Evolutionary conservation across 2,329 filamentous ascomycete species (phyloP), one percentile per base, ranked within the genome.

Genomic region (Coniochaeta pulveracea): DNA sequence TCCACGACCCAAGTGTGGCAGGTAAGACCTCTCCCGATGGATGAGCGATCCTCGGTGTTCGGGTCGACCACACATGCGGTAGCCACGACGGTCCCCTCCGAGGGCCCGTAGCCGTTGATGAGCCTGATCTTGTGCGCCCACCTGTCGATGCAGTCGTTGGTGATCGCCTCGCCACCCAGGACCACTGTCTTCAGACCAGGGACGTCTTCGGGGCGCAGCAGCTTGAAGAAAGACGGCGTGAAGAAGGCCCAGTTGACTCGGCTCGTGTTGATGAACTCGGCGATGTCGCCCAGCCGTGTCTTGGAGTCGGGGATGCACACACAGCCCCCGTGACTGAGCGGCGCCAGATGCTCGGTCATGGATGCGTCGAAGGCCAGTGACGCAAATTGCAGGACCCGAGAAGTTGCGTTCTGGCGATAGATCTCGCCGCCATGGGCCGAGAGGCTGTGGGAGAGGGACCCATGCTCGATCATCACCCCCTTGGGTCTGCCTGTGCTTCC

Each of bases 401-500:
- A 27, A n/a, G 34, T 22, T 3, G 33, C n/a, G 3, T 16, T 25
- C 25, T 34, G 26, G 33, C 28, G 21, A 19, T 35, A 33, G 5
- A 33, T 21, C 5, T 8, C n/a, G 15, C 19, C 27, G n/a, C 35
- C 38, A 18, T 39, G 37, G 10, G 26, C 29, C 3, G 28, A 19
- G 5, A 35, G 21, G 12, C 33, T 34, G 21, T 30, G 35, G 31
- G 23, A 34, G 6, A 37, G n/a, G 3, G 41, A 31, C n/a, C 21
- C 28, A 30, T 43, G 37, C 9, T 40, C 37, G 16, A 37, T 37
- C 25, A 40, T 39, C 19, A 37, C 38, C 12, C 34, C 38, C 34
- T 40, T 71, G 2, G 66, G 66, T 15, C 49, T 51, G 5, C 66
- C 66, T 0, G 66, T 69, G 15, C 60, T 66, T 11, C 66, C 66